A percentile compares a stretch with the other conserved stretches of the same genome.
These are phyloP conservation scores for Leucaena leucocephala DNA, from an alignment of 306 rosid species.

Conservation along the genomic window DNA sequence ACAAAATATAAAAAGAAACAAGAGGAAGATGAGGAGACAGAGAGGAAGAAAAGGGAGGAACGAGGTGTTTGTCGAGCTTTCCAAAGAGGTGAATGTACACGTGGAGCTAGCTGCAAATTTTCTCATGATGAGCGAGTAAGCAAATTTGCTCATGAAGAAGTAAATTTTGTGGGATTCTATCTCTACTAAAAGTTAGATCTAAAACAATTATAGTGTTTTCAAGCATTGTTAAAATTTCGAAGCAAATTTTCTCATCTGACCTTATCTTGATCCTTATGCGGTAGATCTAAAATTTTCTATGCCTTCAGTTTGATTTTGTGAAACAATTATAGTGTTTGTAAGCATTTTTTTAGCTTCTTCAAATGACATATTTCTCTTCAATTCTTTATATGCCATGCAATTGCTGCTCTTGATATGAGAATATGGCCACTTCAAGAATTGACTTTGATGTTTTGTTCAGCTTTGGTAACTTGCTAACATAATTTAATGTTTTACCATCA, in stretches of 20 bases:
- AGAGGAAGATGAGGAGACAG: slow-evolving; percentile 91
- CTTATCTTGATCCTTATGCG: slow-evolving; percentile 1
- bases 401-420: not conserved
- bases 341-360: not conserved
- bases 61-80: slow-evolving; percentile 96
- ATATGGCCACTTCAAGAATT: not conserved
- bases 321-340: slow-evolving; percentile 1
- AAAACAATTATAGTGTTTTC: too few relatives aligned
- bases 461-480: not conserved
- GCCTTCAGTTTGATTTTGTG: not conserved
- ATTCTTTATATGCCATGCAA: not conserved
- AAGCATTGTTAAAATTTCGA: too few relatives aligned
- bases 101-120: slow-evolving; percentile 89
- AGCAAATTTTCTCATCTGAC: not conserved
- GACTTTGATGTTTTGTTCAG: not conserved
- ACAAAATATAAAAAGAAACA: slow-evolving; percentile 83
- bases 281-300: not conserved
- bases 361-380: not conserved
- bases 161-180: not conserved
- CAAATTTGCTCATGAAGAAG: not conserved
- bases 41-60: slow-evolving; percentile 78
- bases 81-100: slow-evolving; percentile 90
- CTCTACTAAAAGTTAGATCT: not conserved
- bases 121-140: slow-evolving; percentile 88
- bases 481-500: not conserved